Evolutionary conservation across 2,329 filamentous ascomycete species (phyloP).

Genomic region (Didymella pinodella): DNA sequence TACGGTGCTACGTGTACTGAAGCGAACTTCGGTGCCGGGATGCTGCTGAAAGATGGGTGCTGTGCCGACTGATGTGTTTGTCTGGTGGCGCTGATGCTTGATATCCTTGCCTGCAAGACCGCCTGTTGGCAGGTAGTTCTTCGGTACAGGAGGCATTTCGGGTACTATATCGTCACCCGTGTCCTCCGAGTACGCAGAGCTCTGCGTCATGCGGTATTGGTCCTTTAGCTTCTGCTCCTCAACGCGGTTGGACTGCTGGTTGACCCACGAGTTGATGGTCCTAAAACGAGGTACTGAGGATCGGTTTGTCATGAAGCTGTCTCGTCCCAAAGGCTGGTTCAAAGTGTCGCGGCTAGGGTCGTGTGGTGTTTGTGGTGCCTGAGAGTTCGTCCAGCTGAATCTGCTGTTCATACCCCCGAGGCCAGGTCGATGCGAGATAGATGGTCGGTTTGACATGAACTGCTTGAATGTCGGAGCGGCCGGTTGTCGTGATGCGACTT

Average conservation of each 20-base stretch:
- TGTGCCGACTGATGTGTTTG: constrained; percentile 42
- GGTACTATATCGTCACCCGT: constrained; percentile 38
- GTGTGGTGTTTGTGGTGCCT: constrained; percentile 51
- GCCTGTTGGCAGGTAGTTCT: constrained; percentile 24
- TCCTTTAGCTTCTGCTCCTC: constrained; percentile 49
- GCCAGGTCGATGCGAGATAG: constrained; percentile 40
- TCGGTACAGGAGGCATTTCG: constrained; percentile 42
- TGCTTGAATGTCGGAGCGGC: constrained; percentile 51
- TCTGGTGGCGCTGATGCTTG: constrained; percentile 47
- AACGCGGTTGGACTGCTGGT: constrained; percentile 50
- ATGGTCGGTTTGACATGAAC: constrained; percentile 49
- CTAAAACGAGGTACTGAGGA: constrained; percentile 52
- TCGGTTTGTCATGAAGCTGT: constrained; percentile 48
- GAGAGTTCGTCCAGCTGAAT: constrained; percentile 54
- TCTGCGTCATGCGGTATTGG: constrained; percentile 44
- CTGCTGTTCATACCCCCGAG: constrained; percentile 40
- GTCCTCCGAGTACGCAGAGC: constrained; percentile 36
- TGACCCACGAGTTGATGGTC: constrained; percentile 53
- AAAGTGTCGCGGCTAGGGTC: constrained; percentile 41
- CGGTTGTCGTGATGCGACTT: constrained; percentile 31
- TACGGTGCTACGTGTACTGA: constrained; percentile 49
- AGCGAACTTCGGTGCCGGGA: constrained; percentile 51
- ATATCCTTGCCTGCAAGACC: constrained; percentile 44
- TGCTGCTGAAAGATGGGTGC: constrained; percentile 53
- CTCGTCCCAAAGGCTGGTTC: constrained; percentile 35